Base-by-base conservation (phyloP, 148 eudicot genomes). In the Vaccinium corymbosum region DNA sequence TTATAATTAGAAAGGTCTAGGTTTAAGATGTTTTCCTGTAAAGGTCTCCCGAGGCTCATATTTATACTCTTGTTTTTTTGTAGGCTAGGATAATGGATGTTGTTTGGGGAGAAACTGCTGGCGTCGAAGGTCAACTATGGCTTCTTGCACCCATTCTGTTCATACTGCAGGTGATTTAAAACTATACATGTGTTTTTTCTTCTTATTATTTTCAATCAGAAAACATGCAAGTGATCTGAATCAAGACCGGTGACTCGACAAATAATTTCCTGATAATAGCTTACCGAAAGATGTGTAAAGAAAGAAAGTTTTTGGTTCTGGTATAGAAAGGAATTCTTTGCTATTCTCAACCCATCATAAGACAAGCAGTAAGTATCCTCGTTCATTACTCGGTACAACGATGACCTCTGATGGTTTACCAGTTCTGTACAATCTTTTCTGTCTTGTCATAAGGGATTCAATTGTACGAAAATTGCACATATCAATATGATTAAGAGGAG, bases 41-140 rank as follows among this genome's bases (percentile, higher is more conserved):
- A 35, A 51, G 20, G 56, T 78, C 17, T 82, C 35, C 13, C 46
- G 12, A 17, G 84, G 19, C 80, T 49, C 38, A 68, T 42, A 51
- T 62, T 77, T 7, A 15, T 53, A 55, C 14, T 42, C 51, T 32
- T 82, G 55, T 76, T 86, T 57, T 49, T 66, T 79, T 35, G 82
- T 82, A 91, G 93, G 93, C 93, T 42, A 85, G 88, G 85, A 87
- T 91, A 86, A 91, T 91, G 93, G 93, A 91, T 86, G 91, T 91
- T 78, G 93, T 91, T 53, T 91, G 93, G 93, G 93, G 93, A 80
- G 93, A 91, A 87, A 91, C 92, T 84, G 89, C 93, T 88, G 93
- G 92, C 83, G 93, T 91, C 46, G 89, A 91, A 81, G 93, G 93
- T 62, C 93, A 91, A 81, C 50, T 89, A 19, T 84, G 83, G 81